Conservation (phyloP, 805 yeast species). For the Priceomyces castillae region DNA sequence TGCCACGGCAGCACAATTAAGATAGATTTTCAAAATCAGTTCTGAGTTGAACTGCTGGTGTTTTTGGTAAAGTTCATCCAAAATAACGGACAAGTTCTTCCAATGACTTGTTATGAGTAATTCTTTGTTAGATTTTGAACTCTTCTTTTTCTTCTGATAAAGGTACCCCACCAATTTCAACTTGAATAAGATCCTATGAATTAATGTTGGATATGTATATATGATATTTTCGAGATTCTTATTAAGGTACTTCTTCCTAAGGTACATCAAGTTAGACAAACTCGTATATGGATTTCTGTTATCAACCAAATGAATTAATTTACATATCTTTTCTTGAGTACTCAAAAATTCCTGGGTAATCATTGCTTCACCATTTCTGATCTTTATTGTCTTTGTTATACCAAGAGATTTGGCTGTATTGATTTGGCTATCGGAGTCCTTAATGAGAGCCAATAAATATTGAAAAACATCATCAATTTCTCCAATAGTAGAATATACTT, state of each 20-base stretch:
- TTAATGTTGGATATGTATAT: constrained; percentile 74
- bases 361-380: constrained; percentile 26
- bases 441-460: constrained; percentile 54
- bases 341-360: constrained; percentile 37
- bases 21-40: constrained; percentile 48
- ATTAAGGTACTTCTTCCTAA: constrained; percentile 45
- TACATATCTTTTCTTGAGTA: constrained; percentile 64
- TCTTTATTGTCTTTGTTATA: constrained; percentile 28
- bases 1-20: constrained; percentile 70
- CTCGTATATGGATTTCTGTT: constrained; percentile 30
- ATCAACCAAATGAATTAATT: constrained; percentile 62
- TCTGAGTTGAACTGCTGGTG: constrained; percentile 32
- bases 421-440: constrained; percentile 26
- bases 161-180: constrained; percentile 46
- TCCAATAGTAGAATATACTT: constrained; percentile 31
- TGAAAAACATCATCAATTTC: constrained; percentile 61
- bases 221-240: constrained; percentile 56
- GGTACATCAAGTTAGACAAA: constrained; percentile 32
- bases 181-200: constrained; percentile 57
- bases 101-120: constrained; percentile 51
- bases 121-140: constrained; percentile 21
- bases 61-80: constrained; percentile 59
- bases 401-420: constrained; percentile 42
- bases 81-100: constrained; percentile 67
- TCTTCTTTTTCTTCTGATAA: constrained; percentile 13